Evolutionary conservation across 345 rosid species (phyloP), one percentile per base, ranked within the genome.

Genomic region (Heritiera littoralis): DNA sequence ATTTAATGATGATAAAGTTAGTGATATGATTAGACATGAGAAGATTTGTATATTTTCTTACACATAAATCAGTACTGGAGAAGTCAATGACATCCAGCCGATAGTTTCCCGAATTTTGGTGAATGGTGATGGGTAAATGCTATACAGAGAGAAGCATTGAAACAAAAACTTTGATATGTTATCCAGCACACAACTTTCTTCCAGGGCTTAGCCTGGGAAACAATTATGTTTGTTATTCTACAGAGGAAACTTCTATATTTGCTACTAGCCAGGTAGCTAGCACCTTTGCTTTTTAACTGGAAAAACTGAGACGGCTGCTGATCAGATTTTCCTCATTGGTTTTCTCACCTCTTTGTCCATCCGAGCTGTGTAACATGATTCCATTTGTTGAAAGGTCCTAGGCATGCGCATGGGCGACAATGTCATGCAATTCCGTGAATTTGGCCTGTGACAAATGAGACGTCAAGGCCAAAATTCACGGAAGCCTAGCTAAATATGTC

Each of bases 21-120:
- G 35, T 74, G 52, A 56, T 43, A 56, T 56, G 77, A 74, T 40
- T 74, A 56, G 66, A 74, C 66, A 56, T 56, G 6, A 56, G n/a
- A 74, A 58, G 77, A 74, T 74, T 74, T 74, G 77, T 52, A 58
- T 10, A 10, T 56, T 35, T 67, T 56, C 56, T 5, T 10, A 54
- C 1, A 40, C 35, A 54, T 15, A 17, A 52, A 8, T 13, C 14
- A 30, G 7, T 1, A 35, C 0, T 52, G 14, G 7, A 66, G 11
- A 15, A 35, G 20, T 73, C 32, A 17, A 55, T 52, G 77, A 12
- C 49, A 55, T 55, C 32, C 65, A 72, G 77, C 23, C 3, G 15
- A 18, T 48, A 30, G 4, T 51, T 20, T 38, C 18, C 65, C 38
- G 51, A 73, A 40, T 35, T 73, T 72, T n/a, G 45, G 45, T 38